phyloP scores from a whole-genome alignment of 768 basidiomycete species.

The Tylopilus intermedius region DNA sequence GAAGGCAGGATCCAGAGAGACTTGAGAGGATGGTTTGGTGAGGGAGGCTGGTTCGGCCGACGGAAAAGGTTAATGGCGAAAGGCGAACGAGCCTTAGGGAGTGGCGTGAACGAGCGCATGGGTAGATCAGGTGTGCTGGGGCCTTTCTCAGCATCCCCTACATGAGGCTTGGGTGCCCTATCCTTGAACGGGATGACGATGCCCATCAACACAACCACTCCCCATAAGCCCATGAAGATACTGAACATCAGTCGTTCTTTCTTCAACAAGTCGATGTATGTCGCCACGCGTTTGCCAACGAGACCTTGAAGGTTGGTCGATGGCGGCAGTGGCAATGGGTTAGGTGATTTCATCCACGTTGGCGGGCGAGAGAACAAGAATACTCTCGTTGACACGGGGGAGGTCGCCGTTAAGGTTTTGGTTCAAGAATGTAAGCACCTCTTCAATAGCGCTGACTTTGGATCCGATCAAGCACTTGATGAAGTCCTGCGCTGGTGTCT shows the following conservation, averaged over 20 bases:
- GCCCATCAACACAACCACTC: slow-evolving; percentile 76
- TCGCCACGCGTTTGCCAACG: slow-evolving; percentile 65
- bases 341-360: slow-evolving; percentile 68
- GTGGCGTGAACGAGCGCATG: slow-evolving; percentile 47
- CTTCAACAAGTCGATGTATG: slow-evolving; percentile 67
- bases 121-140: slow-evolving; percentile 20
- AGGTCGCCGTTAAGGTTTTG: slow-evolving; percentile 79
- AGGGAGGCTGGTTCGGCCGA: slow-evolving; percentile 29
- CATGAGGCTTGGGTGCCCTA: slow-evolving; percentile 13
- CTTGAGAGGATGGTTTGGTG: slow-evolving; percentile 23
- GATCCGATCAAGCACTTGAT: slow-evolving; percentile 85
- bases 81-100: slow-evolving; percentile 36
- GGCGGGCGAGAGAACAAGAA: slow-evolving; percentile 70
- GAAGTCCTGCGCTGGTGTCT: slow-evolving; percentile 79
- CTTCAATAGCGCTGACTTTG: slow-evolving; percentile 83
- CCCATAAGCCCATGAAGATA: slow-evolving; percentile 83
- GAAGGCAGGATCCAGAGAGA: slow-evolving; percentile 28
- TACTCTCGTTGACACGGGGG: slow-evolving; percentile 67
- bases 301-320: slow-evolving; percentile 57
- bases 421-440: slow-evolving; percentile 87
- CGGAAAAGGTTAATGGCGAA: slow-evolving; percentile 34
- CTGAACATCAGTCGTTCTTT: slow-evolving; percentile 81
- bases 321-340: slow-evolving; percentile 81
- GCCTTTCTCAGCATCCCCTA: slow-evolving; percentile 25
- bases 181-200: slow-evolving; percentile 47